phyloP scores from a whole-genome alignment of 1,139 yeast genomes.

The Kodamaea ohmeri region DNA sequence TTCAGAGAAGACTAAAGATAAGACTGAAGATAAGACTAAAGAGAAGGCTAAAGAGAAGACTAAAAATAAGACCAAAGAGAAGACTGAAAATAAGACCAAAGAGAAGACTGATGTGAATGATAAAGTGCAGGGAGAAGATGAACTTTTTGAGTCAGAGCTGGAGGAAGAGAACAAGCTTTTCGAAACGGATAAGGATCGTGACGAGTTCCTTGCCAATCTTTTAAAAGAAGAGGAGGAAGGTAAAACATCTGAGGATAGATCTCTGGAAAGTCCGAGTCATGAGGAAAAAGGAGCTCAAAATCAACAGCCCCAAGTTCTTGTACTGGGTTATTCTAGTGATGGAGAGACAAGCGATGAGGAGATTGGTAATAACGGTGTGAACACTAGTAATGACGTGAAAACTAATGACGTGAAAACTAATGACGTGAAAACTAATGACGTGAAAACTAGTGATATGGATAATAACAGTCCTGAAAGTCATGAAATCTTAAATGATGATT shows the following conservation, averaged over 20 bases:
- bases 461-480: no score
- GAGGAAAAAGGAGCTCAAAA: constrained; percentile 2
- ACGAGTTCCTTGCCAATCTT: constrained; percentile 14
- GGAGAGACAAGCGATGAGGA: constrained; percentile 12
- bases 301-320: no score
- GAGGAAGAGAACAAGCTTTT: background rate
- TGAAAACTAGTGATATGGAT: no score
- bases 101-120: background rate
- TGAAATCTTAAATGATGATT: no score
- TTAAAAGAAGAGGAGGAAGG: background rate
- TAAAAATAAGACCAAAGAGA: background rate
- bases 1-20: constrained; percentile 7
- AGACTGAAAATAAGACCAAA: background rate
- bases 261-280: no score
- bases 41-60: constrained; percentile 5
- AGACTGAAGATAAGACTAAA: constrained; percentile 7
- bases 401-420: no score
- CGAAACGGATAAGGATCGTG: constrained; percentile 10
- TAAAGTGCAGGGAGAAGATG: background rate
- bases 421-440: no score
- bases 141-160: background rate
- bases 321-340: constrained; percentile 11
- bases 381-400: no score
- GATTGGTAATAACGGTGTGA: constrained; percentile 9
- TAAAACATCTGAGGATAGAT: no score